Conservation (phyloP, 192 early-diverging fungal genomes). For the Backusella australiensis region DNA sequence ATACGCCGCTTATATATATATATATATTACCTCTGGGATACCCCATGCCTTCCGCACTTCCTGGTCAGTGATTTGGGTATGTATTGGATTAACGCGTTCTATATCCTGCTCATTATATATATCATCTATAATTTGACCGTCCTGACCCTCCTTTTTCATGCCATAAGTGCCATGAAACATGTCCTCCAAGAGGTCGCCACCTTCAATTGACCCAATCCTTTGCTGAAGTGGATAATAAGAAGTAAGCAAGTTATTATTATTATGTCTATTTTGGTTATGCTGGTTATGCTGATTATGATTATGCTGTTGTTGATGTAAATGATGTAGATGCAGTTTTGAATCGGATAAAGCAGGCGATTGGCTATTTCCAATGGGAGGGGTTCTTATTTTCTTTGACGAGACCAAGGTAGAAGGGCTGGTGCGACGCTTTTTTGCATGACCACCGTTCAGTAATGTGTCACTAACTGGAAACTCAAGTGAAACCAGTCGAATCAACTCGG, state of each 20-base stretch:
- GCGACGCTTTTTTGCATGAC: background rate
- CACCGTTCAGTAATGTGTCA: background rate
- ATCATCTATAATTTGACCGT: constrained; percentile 11
- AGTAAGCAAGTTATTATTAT: background rate
- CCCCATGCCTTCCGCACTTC: constrained; percentile 19
- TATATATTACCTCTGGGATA: constrained; percentile 18
- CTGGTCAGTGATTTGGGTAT: constrained; percentile 7
- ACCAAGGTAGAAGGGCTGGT: background rate
- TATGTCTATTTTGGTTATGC: constrained; percentile 4
- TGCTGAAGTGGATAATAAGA: constrained; percentile 1
- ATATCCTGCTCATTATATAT: constrained; percentile 19
- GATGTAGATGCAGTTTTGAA: background rate
- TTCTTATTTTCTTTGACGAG: background rate
- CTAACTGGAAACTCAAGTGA: background rate
- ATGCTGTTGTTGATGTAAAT: background rate
- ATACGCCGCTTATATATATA: background rate
- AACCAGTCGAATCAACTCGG: constrained; percentile 1
- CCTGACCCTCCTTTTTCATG: background rate
- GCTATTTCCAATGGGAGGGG: background rate
- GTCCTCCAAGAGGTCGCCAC: background rate
- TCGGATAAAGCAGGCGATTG: background rate
- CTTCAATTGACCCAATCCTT: background rate
- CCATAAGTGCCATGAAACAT: background rate
- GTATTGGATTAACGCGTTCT: constrained; percentile 21
- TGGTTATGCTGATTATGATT: background rate